Conservation (phyloP, 2,329 filamentous ascomycete genomes). For the Fusarium camptoceras region DNA sequence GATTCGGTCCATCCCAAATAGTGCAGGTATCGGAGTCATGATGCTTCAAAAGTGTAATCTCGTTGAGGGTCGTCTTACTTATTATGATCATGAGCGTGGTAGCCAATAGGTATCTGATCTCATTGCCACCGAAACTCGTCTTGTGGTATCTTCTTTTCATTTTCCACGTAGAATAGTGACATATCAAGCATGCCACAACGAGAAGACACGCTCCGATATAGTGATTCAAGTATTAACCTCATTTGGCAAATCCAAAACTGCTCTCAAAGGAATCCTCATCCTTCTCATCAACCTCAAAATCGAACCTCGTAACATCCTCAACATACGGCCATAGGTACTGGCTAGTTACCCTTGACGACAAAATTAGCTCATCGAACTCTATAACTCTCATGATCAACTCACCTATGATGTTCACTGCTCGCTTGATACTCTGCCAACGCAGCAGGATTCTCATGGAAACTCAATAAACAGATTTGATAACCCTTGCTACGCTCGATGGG, state of each 20-base stretch:
- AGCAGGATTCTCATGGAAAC: slow-evolving; percentile 59
- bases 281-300: slow-evolving; percentile 62
- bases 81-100: neutral
- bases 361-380: fast-evolving
- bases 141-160: neutral
- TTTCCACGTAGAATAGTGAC: neutral
- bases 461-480: slow-evolving; percentile 63
- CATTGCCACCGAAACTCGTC: neutral
- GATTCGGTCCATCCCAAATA: neutral
- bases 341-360: slow-evolving; percentile 59
- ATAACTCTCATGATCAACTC: neutral
- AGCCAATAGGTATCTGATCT: neutral
- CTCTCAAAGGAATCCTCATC: slow-evolving; percentile 49
- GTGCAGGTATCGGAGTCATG: neutral
- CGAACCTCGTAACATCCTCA: slow-evolving; percentile 65
- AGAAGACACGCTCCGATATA: neutral
- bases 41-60: no score
- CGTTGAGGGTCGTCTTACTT: no score
- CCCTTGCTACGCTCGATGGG: slow-evolving; percentile 65
- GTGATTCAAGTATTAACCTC: neutral
- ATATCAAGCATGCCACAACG: no score
- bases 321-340: slow-evolving; percentile 64
- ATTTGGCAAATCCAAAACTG: slow-evolving; percentile 12
- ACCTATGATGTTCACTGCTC: slow-evolving; percentile 64
- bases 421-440: slow-evolving; percentile 65